Evolutionary conservation across 768 basidiomycete species (phyloP), one percentile per base, ranked within the genome.

Genomic region (Lepiota subincarnata): DNA sequence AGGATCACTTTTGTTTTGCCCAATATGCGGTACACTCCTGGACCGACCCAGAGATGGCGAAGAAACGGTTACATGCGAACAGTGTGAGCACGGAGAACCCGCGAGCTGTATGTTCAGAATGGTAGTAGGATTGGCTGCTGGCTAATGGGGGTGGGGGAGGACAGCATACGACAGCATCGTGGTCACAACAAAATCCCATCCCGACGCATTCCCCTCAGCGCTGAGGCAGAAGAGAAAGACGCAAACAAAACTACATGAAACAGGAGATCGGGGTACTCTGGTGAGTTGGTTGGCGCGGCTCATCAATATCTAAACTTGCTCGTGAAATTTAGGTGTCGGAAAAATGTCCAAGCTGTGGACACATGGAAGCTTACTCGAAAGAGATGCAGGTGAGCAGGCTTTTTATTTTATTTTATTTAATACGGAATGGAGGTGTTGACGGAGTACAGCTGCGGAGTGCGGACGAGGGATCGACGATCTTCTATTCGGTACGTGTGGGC

Each of bases 1-100:
- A 88, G 97, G 96, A 48, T 95, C 94, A 1, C 76, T 98, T 20
- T 74, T 98, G 37, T 98, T 99, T 72, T 99, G 97, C 71, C 92
- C 92, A 1, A 77, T 83, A 55, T 99, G 97, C 60, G 93, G 93
- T 12, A 96, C 92, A 0, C 74, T 99, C 35, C 84, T 98, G 12
- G 82, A 86, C 58, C 70, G 93, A 18, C 97, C 97, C 0, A 73
- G 73, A 60, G 87, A 86, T 41, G 83, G 86, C 40, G 85, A 92
- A 60, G 74, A 77, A 43, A 72, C 72, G n/a, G 87, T 98, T 26
- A 72, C 68, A 3, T 99, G 97, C 71, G 90, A 92, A 65, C 92
- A 94, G 64, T 99, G 96, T 67, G 82, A 79, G 1, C 84, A 89
- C 60, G 75, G 83, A 50, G 96, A 98, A 64, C 90, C 92, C 13